Conservation (phyloP, 805 yeast genomes). For the Grigorovia yakushimaensis region DNA sequence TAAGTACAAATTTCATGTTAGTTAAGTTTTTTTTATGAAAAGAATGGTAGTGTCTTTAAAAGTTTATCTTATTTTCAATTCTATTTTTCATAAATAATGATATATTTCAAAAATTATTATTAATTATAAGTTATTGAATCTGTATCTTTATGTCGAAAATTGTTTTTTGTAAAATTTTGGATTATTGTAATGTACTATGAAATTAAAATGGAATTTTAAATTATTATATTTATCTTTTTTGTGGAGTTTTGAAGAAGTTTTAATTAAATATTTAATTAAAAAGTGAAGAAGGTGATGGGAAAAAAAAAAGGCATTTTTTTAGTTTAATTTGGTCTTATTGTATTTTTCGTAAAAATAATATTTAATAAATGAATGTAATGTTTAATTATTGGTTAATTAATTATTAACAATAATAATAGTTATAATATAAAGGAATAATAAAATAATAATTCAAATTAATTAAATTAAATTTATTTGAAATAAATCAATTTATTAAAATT, state of each 20-base stretch:
- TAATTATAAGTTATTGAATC: too few species aligned
- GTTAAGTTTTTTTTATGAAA: too few species aligned
- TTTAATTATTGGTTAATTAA: not conserved
- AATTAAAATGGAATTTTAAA: not conserved
- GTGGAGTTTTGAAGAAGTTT: too few species aligned
- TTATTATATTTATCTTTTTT: not conserved
- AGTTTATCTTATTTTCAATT: too few species aligned
- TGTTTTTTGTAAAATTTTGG: too few species aligned
- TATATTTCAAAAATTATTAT: too few species aligned
- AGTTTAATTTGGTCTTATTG: not conserved
- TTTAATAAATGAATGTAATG: not conserved
- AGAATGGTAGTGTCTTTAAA: not conserved
- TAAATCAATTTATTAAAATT: not conserved
- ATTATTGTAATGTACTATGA: not conserved
- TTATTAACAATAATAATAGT: not conserved
- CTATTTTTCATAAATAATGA: too few species aligned
- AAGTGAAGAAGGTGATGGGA: too few species aligned
- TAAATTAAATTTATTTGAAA: not conserved
- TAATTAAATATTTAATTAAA: too few species aligned
- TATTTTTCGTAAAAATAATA: not conserved
- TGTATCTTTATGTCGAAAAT: too few species aligned
- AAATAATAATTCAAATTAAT: slow-evolving; percentile 2
- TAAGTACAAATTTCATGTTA: not conserved
- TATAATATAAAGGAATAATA: slow-evolving; percentile 22
- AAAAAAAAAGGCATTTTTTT: not conserved